A percentile compares a stretch with the other conserved stretches of the same genome.
phyloP scores from a whole-genome alignment of 2,329 filamentous ascomycete species.

The Aspergillus melleus region DNA sequence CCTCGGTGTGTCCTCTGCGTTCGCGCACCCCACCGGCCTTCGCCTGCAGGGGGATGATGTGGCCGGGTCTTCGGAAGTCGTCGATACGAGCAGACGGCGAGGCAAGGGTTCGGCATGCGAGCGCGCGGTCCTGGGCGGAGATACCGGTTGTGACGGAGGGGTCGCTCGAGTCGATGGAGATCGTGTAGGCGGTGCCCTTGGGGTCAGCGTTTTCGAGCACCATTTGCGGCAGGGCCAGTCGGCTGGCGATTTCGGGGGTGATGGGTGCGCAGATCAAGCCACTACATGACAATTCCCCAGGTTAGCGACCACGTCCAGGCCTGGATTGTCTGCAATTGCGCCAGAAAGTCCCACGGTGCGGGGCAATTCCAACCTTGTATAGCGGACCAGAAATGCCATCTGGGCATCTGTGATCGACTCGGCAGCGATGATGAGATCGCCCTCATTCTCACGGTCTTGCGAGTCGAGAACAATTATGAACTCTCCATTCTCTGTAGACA shows the following conservation, averaged over 20 bases:
- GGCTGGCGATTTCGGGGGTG: constrained; percentile 64
- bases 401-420: constrained; percentile 80
- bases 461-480: constrained; percentile 97
- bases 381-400: constrained; percentile 93
- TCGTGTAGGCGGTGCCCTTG: constrained; percentile 87
- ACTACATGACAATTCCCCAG: constrained; percentile 39
- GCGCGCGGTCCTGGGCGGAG: constrained; percentile 78
- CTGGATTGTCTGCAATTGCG: not conserved
- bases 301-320: not conserved
- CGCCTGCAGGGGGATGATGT: constrained; percentile 83
- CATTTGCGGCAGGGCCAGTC: constrained; percentile 86
- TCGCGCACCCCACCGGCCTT: constrained; percentile 76
- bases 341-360: not conserved
- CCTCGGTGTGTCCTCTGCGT: constrained; percentile 87
- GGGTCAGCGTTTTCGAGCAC: constrained; percentile 76
- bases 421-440: constrained; percentile 94
- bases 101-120: constrained; percentile 78
- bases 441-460: constrained; percentile 92
- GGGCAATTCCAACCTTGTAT: constrained; percentile 60
- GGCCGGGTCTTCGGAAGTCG: constrained; percentile 78
- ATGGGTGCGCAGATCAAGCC: constrained; percentile 91
- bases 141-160: constrained; percentile 82
- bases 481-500: constrained; percentile 67
- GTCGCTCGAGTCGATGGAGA: constrained; percentile 79
- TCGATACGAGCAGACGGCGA: constrained; percentile 57